phyloP scores from a whole-genome alignment of 164 flowering plant species.

The Umbellularia californica region DNA sequence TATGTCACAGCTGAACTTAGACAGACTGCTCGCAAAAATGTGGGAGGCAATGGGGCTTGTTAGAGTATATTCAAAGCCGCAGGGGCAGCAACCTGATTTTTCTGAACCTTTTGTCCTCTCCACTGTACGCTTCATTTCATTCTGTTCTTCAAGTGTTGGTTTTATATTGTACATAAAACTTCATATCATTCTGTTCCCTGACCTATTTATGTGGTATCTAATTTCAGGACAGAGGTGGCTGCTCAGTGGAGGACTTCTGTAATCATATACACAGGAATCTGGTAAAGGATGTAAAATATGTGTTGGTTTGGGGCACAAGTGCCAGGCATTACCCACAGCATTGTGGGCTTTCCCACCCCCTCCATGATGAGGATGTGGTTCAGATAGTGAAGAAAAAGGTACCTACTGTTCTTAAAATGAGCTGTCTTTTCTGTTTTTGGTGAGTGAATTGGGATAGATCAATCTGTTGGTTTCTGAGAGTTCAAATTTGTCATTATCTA shows the following conservation, averaged over 20 bases:
- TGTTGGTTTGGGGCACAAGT: conserved; percentile 93
- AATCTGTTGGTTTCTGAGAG: no score
- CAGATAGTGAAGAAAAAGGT: conserved; percentile 99
- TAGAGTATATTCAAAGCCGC: conserved; percentile 94
- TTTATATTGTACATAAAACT: not conserved
- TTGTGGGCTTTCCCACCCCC: conserved; percentile 85
- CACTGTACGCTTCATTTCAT: conserved; percentile 45
- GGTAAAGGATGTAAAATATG: conserved; percentile 91
- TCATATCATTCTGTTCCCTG: not conserved
- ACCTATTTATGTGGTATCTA: not conserved
- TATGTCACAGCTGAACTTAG: conserved; percentile 71
- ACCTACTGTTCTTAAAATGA: not conserved
- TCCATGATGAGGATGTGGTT: conserved; percentile 96
- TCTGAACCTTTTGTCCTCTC: conserved; percentile 93
- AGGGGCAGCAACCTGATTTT: conserved; percentile 99
- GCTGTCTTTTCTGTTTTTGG: not conserved
- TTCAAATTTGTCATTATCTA: no score
- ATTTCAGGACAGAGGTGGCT: conserved; percentile 93
- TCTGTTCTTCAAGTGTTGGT: not conserved
- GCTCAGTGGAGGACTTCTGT: conserved; percentile 91
- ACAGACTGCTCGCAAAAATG: conserved; percentile 90
- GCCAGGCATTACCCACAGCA: conserved; percentile 96
- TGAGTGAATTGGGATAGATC: not conserved
- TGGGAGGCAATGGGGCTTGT: conserved; percentile 99
- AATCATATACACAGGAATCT: conserved; percentile 90